Evolutionary conservation across 108 stramenopile species (phyloP).

Genomic region (Chaetoceros tenuissimus): DNA sequence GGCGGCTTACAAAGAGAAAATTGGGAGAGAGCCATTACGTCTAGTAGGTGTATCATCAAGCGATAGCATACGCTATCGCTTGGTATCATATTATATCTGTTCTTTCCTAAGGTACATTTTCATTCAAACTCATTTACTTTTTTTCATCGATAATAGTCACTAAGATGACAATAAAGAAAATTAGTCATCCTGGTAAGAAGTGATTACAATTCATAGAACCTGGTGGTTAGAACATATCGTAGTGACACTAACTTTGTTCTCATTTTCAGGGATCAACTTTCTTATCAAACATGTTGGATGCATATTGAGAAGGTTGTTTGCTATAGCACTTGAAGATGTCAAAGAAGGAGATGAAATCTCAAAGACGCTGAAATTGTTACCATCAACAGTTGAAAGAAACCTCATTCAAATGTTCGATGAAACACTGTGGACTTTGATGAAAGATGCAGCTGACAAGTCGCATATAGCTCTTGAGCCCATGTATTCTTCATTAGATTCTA

Average conservation of each 20-base stretch:
- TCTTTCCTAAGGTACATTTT: too few relatives aligned
- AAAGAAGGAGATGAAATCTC: slow-evolving; percentile 28
- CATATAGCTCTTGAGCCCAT: slow-evolving; percentile 48
- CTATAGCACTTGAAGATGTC: slow-evolving; percentile 30
- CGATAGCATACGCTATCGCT: too few relatives aligned
- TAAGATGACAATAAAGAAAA: slow-evolving; percentile 27
- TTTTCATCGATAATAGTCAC: slow-evolving; percentile 38
- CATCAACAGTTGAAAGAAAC: slow-evolving; percentile 29
- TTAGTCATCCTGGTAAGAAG: slow-evolving; percentile 57
- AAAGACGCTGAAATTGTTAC: slow-evolving; percentile 23
- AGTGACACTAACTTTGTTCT: too few relatives aligned
- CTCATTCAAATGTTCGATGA: slow-evolving; percentile 41
- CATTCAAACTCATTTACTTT: too few relatives aligned
- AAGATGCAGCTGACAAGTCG: slow-evolving; percentile 28
- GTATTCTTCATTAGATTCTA: slow-evolving; percentile 51
- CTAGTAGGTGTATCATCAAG: too few relatives aligned
- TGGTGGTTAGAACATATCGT: too few relatives aligned
- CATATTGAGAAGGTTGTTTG: slow-evolving; percentile 56
- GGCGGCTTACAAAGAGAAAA: slow-evolving; percentile 62
- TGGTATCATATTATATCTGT: too few relatives aligned
- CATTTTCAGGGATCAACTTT: slow-evolving; percentile 56
- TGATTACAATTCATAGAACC: too few relatives aligned
- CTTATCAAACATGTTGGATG: slow-evolving; percentile 55
- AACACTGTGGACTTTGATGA: slow-evolving; percentile 53
- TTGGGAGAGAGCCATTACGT: slow-evolving; percentile 70